A percentile compares a stretch with the other conserved stretches of the same genome.
Conservation (phyloP, 495 filamentous ascomycete species). For the Friedmanniomyces endolithicus region DNA sequence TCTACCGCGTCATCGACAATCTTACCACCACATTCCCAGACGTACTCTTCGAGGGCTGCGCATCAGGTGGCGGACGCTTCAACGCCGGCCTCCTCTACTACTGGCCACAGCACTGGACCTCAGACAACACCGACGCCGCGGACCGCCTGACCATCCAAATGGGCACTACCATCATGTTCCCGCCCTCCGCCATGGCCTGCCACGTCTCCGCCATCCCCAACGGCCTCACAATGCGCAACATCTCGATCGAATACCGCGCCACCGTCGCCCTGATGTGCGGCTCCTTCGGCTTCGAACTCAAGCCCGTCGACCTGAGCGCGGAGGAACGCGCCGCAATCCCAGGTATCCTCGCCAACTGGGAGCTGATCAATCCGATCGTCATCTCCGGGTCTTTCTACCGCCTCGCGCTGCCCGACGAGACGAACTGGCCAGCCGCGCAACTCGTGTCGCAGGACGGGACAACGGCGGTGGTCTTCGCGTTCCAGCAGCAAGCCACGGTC, state of each 20-base stretch:
- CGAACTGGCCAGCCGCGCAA: slow-evolving; percentile 43
- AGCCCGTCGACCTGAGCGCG: slow-evolving; percentile 33
- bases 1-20: slow-evolving; percentile 43
- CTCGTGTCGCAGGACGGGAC: slow-evolving; percentile 36
- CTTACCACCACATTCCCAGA: slow-evolving; percentile 41
- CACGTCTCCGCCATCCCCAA: slow-evolving; percentile 45
- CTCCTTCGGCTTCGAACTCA: slow-evolving; percentile 43
- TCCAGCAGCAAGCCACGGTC: slow-evolving; percentile 35
- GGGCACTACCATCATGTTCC: slow-evolving; percentile 43
- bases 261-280: slow-evolving; percentile 49
- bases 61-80: slow-evolving; percentile 43
- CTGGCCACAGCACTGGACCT: slow-evolving; percentile 48
- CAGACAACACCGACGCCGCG: slow-evolving; percentile 43
- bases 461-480: slow-evolving; percentile 38
- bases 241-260: slow-evolving; percentile 38
- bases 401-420: slow-evolving; percentile 39
- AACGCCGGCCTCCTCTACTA: slow-evolving; percentile 44
- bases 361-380: slow-evolving; percentile 41
- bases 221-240: slow-evolving; percentile 36
- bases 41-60: slow-evolving; percentile 47
- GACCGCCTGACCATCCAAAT: slow-evolving; percentile 44
- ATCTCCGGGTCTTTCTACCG: slow-evolving; percentile 41
- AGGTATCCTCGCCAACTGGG: slow-evolving; percentile 34
- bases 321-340: slow-evolving; percentile 38
- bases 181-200: slow-evolving; percentile 44